These are phyloP conservation scores for Daldinia caldariorum DNA, from an alignment of 495 filamentous ascomycete species.

Conservation along the genomic window DNA sequence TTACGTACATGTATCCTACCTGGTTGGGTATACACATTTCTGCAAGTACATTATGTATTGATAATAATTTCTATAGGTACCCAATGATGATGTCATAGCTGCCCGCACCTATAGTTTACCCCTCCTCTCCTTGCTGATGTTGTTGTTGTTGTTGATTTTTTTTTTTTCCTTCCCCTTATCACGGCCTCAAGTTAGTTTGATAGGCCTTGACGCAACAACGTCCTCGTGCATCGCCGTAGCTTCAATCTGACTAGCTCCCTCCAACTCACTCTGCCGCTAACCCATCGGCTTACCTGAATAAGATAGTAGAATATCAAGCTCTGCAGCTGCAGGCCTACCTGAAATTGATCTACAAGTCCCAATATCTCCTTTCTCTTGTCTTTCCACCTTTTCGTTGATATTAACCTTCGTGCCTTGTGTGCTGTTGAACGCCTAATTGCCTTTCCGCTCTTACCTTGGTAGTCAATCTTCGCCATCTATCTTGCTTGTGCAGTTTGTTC, in stretches of 20 bases:
- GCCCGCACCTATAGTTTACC: conserved; percentile 26
- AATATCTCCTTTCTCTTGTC: conserved; percentile 19
- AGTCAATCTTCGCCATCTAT: background rate
- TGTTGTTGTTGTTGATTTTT: background rate
- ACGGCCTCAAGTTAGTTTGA: conserved; percentile 14
- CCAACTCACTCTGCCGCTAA: conserved; percentile 24
- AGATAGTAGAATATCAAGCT: conserved; percentile 35
- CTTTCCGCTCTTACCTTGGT: background rate
- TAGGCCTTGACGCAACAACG: conserved; percentile 26
- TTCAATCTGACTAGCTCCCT: conserved; percentile 31
- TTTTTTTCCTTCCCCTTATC: conserved; percentile 8
- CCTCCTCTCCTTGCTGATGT: conserved; percentile 17
- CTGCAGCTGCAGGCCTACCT: conserved; percentile 21
- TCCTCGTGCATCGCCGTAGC: conserved; percentile 27
- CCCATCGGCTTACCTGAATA: conserved; percentile 39
- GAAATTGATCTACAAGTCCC: conserved; percentile 30
- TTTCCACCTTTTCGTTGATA: background rate
- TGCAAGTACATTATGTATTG: background rate
- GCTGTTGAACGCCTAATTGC: conserved; percentile 6
- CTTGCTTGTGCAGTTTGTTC: background rate
- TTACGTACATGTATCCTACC: too few species aligned
- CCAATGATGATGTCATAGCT: conserved; percentile 40
- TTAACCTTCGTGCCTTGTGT: background rate
- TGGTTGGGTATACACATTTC: background rate
- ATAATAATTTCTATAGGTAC: conserved; percentile 16